Conservation (phyloP, 2,329 filamentous ascomycete genomes). For the Talaromyces marneffei region DNA sequence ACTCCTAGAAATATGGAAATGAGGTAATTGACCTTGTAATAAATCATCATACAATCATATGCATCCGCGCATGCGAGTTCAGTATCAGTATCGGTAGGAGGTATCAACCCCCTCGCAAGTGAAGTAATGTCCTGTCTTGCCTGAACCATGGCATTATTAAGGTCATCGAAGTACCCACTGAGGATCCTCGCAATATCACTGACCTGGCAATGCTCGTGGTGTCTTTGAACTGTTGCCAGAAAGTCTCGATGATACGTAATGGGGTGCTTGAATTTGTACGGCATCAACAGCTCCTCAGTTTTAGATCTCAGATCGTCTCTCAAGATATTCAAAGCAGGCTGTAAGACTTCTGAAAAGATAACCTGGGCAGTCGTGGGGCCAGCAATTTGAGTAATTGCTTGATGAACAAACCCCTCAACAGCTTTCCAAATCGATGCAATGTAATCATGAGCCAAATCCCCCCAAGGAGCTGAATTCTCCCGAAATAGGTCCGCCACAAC, state of each 20-base stretch:
- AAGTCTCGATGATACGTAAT: conserved; percentile 28
- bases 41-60: conserved; percentile 40
- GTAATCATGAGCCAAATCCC: conserved; percentile 32
- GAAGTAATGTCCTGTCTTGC: not conserved
- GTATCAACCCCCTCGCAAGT: conserved; percentile 18
- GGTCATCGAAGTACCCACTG: not conserved
- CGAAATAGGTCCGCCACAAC: conserved; percentile 56
- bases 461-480: conserved; percentile 55
- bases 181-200: conserved; percentile 6
- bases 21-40: conserved; percentile 38
- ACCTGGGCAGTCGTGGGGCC: conserved; percentile 36
- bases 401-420: conserved; percentile 32
- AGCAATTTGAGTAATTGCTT: conserved; percentile 32
- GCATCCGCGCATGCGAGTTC: conserved; percentile 36
- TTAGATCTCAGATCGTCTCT: conserved; percentile 36
- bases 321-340: conserved; percentile 37
- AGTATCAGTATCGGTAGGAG: conserved; percentile 31
- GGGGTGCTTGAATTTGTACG: not conserved
- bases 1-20: not conserved
- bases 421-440: conserved; percentile 31
- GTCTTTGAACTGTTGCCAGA: conserved; percentile 28
- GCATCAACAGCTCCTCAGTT: not conserved
- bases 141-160: not conserved
- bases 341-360: conserved; percentile 35
- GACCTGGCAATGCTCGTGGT: conserved; percentile 15